These are phyloP conservation scores for Phoenix dactylifera DNA, from an alignment of 176 grass and related monocot genomes.

Conservation along the genomic window DNA sequence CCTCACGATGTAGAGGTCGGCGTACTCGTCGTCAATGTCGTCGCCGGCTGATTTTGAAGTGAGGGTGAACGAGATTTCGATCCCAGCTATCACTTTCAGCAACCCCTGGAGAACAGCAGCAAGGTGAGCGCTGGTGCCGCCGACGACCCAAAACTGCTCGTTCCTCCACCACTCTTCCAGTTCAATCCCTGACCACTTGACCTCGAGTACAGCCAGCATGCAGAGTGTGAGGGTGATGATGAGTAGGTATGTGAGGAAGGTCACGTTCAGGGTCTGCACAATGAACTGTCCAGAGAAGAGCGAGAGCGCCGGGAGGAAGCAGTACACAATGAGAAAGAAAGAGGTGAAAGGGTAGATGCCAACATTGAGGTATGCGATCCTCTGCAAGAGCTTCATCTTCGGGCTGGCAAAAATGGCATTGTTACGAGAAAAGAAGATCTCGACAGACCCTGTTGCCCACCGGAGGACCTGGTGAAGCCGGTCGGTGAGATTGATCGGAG, in stretches of 20 bases:
- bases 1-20: slow-evolving; percentile 74
- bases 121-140: slow-evolving; percentile 89
- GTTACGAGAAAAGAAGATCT: slow-evolving; percentile 97
- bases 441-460: slow-evolving; percentile 93
- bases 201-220: slow-evolving; percentile 80
- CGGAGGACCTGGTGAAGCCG: slow-evolving; percentile 92
- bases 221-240: slow-evolving; percentile 76
- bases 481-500: slow-evolving; percentile 92
- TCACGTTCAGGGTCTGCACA: slow-evolving; percentile 82
- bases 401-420: slow-evolving; percentile 77
- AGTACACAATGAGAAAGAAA: slow-evolving; percentile 92
- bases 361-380: slow-evolving; percentile 90
- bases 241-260: slow-evolving; percentile 85
- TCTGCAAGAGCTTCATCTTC: slow-evolving; percentile 75
- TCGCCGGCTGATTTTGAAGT: slow-evolving; percentile 72
- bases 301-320: slow-evolving; percentile 95
- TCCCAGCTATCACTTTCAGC: slow-evolving; percentile 84
- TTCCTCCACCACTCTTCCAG: slow-evolving; percentile 98
- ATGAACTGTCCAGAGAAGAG: slow-evolving; percentile 98
- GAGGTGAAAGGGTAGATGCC: slow-evolving; percentile 99
- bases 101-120: slow-evolving; percentile 85
- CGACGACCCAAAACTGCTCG: slow-evolving; percentile 98
- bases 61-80: slow-evolving; percentile 95
- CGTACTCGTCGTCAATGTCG: slow-evolving; percentile 76
- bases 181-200: slow-evolving; percentile 94